Evolutionary conservation across 192 early-diverging fungal species (phyloP).

Genomic region (Entomortierella parvispora): DNA sequence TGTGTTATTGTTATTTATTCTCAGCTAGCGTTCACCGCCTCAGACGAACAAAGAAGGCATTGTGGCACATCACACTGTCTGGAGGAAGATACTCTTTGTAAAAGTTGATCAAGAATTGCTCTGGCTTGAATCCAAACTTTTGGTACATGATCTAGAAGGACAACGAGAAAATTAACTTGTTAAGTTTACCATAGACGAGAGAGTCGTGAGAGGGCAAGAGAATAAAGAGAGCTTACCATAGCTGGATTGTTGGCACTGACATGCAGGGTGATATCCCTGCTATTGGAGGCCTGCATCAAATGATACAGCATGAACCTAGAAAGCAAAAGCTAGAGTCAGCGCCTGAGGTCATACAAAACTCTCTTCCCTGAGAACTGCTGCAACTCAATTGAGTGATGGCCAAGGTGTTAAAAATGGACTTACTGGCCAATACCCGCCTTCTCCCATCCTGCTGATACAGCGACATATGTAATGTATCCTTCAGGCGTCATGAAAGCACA

Average conservation of each 20-base stretch:
- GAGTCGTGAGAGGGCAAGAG: background rate
- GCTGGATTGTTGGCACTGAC: constrained; percentile 93
- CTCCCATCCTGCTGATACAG: constrained; percentile 87
- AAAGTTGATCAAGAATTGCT: constrained; percentile 90
- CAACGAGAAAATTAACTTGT: background rate
- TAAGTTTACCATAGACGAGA: constrained; percentile 5
- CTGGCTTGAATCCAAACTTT: constrained; percentile 93
- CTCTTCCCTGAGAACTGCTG: too few relatives aligned
- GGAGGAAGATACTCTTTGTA: constrained; percentile 89
- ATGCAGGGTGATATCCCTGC: constrained; percentile 91
- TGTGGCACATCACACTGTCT: constrained; percentile 77
- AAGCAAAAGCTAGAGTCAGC: constrained; percentile 3
- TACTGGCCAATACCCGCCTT: constrained; percentile 84
- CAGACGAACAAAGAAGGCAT: constrained; percentile 89
- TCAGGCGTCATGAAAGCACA: constrained; percentile 95
- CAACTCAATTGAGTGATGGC: background rate
- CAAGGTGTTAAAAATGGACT: constrained; percentile 12
- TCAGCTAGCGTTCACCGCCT: constrained; percentile 56
- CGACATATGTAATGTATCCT: constrained; percentile 90
- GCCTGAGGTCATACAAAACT: background rate
- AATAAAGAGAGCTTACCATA: constrained; percentile 67
- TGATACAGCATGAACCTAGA: constrained; percentile 83
- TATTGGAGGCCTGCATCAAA: constrained; percentile 74
- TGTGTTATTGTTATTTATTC: too few relatives aligned
- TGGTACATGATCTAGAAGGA: constrained; percentile 82